phyloP scores from a whole-genome alignment of 2,329 filamentous ascomycete genomes.

The Pyrenochaeta sp. region DNA sequence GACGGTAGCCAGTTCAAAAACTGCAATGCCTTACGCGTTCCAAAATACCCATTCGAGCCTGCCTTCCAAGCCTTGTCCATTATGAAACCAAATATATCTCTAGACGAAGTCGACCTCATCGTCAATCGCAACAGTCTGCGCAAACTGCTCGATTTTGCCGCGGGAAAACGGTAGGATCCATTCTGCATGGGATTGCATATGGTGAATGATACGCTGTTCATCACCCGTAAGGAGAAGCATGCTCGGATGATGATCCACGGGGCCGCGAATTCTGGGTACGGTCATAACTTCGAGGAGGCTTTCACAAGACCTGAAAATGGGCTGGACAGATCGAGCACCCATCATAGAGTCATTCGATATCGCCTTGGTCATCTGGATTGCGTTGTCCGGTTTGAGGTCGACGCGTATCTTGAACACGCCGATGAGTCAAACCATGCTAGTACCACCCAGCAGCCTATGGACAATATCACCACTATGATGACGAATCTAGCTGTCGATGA shows the following conservation, averaged over 20 bases:
- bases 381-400: conserved; percentile 30
- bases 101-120: conserved; percentile 27
- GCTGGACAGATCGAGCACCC: conserved; percentile 24
- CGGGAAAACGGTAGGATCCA: conserved; percentile 25
- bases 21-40: conserved; percentile 38
- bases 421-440: conserved; percentile 4
- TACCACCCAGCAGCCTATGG: conserved; percentile 7
- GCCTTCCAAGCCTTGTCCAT: conserved; percentile 25
- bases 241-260: conserved; percentile 23
- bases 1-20: conserved; percentile 28
- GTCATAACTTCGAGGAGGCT: conserved; percentile 40
- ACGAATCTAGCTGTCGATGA: conserved; percentile 4
- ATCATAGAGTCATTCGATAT: conserved; percentile 31
- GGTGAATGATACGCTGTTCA: conserved; percentile 44
- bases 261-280: conserved; percentile 32
- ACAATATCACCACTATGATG: conserved; percentile 8
- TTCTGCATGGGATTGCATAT: conserved; percentile 46
- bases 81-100: conserved; percentile 16
- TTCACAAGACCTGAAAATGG: conserved; percentile 31
- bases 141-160: conserved; percentile 28
- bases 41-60: conserved; percentile 38
- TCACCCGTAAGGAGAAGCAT: conserved; percentile 38
- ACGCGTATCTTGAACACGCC: conserved; percentile 25
- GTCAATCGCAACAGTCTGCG: conserved; percentile 28
- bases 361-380: conserved; percentile 22